These are phyloP conservation scores for Brassica incana DNA, from an alignment of 345 rosid genomes.

Conservation along the genomic window DNA sequence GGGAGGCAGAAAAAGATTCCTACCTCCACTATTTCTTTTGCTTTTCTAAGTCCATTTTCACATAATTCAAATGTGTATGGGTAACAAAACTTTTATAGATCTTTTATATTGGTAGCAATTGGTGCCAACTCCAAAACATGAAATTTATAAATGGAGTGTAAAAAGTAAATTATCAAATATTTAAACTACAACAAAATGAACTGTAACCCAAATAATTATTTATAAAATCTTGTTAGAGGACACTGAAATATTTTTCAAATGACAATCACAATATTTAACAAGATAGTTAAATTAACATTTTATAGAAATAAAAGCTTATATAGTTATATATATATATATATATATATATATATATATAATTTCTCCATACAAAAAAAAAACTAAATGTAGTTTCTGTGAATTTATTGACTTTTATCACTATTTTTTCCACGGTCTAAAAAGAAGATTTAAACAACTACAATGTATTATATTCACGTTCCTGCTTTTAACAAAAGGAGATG, in stretches of 20 bases:
- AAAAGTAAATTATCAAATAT: background rate
- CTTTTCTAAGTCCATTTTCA: constrained; percentile 27
- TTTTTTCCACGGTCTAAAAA: constrained; percentile 22
- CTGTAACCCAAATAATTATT: background rate
- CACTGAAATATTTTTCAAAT: background rate
- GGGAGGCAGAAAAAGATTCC: constrained; percentile 42
- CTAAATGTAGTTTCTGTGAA: background rate
- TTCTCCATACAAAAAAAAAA: background rate
- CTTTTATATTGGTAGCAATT: background rate
- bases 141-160: background rate
- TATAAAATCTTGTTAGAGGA: background rate
- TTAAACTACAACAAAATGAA: background rate
- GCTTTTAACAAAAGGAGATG: constrained; percentile 42
- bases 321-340: background rate
- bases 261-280: background rate
- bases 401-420: constrained; percentile 1
- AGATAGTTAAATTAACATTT: background rate
- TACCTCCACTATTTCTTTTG: constrained; percentile 28
- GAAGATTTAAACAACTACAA: constrained; percentile 14
- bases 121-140: constrained; percentile 24
- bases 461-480: constrained; percentile 35
- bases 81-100: background rate
- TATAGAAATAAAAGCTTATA: background rate
- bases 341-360: too few relatives aligned
- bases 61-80: constrained; percentile 25